Base-by-base conservation (phyloP, 2,329 filamentous ascomycete species). In the Diplodia sapinea region DNA sequence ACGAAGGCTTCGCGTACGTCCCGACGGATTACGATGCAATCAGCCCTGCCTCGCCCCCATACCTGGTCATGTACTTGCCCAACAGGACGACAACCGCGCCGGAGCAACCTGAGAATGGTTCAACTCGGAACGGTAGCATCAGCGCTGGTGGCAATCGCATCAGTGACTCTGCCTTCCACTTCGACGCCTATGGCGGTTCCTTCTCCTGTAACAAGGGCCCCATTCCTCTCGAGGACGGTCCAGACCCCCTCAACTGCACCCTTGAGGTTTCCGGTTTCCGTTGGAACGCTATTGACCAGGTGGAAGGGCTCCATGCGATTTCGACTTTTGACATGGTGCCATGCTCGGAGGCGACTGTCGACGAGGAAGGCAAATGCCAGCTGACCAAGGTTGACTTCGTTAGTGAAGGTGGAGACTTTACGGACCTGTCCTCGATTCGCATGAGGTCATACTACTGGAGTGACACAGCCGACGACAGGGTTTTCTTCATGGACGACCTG, bases 401-500 rank as follows among this genome's bases (percentile, higher is more conserved):
- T 29, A 70, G 76, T 1, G 71, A 75, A 26, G 78, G 76, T 68
- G 29, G 26, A 20, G 12, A 64, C 9, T 82, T 81, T 70, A 75
- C 74, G 47, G 79, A 75, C 54, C 73, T 86, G 31, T 83, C 79
- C 15, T 81, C 82, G 9, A 78, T 86, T 23, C 80, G 82, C 70
- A 82, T 86, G 70, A 79, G 82, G 56, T 83, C 83, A 12, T 81
- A 77, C 65, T 80, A 79, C 49, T 72, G 74, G 61, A 75, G 74
- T 4, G 75, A 80, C 71, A 70, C 73, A 12, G 26, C 15, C 5
- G 74, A 78, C 47, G 79, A 80, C 69, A 73, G 78, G 67, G 72
- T 77, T 33, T 82, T 80, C 71, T 82, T 84, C 75, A 76, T 85
- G 75, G 84, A 85, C 70, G 78, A 83, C 68, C 71, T 86, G 67